Base-by-base conservation (phyloP, 345 rosid species). In the Aquilaria yunnanensis region DNA sequence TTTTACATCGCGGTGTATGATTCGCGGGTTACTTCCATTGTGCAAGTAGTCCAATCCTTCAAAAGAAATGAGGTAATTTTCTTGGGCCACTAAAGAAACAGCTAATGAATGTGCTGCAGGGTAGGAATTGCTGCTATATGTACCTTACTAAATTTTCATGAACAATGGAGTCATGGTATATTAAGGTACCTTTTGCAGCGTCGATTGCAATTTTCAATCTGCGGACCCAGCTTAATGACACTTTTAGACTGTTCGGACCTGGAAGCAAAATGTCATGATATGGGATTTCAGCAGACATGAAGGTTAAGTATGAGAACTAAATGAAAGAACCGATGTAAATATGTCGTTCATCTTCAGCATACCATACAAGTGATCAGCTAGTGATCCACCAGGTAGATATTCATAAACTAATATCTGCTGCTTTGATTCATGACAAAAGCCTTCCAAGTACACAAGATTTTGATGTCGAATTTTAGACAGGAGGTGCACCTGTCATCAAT, bases 11-110 rank as follows among this genome's bases (percentile, higher is more conserved):
- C 96, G 86, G 69, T 92, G 98, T 70, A 92, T 89, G 64, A 92
- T 84, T 55, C 96, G 74, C 2, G 96, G 96, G 56, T 89, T 82
- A 14, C 91, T 92, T 58, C 93, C 96, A 29, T 85, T 92, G 70
- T 92, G 98, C 77, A 92, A 70, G 65, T 92, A 89, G 76, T 89
- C 88, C 93, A 89, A 72, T 68, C 98, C 98, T 89, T 73, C 58
- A 57, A 43, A 52, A 54, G 13, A 31, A 55, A 60, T n/a, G n/a
- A 59, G 45, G 57, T 12, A 46, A 14, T n/a, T 58, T 12, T 71
- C 6, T 2, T 30, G 8, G 9, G 12, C 32, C 66, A 23, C 13
- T 4, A 51, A 12, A 2, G 2, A 9, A 56, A 32, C 10, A 8
- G 8, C 14, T 37, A 54, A 13, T 60, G 12, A 16, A 10, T 54